These are phyloP conservation scores for Zygosaccharomyces lentus DNA, from an alignment of 805 yeast species.

Conservation along the genomic window DNA sequence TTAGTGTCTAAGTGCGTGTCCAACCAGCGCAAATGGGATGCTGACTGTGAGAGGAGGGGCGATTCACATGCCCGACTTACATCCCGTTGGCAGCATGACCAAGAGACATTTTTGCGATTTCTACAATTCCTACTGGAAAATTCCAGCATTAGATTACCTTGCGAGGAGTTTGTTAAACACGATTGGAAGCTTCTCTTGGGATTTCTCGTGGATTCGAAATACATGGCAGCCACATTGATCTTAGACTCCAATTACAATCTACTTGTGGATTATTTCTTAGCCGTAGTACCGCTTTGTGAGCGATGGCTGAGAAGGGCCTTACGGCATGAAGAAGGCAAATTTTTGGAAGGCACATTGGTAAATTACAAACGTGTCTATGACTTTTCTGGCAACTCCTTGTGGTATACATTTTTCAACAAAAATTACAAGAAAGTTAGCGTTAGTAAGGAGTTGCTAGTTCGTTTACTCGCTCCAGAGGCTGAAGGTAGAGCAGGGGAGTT, in stretches of 20 bases:
- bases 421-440: not conserved
- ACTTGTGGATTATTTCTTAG: conserved; percentile 17
- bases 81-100: conserved; percentile 8
- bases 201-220: conserved; percentile 12
- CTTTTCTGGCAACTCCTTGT: conserved; percentile 5
- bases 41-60: conserved; percentile 1
- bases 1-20: not conserved
- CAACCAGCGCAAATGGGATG: not conserved
- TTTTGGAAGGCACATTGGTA: conserved; percentile 10
- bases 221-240: conserved; percentile 10
- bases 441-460: not conserved
- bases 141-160: conserved; percentile 11
- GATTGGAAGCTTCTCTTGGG: conserved; percentile 15
- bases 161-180: conserved; percentile 7
- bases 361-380: conserved; percentile 13
- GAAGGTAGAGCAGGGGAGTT: not conserved
- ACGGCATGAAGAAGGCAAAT: conserved; percentile 2
- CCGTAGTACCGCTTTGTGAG: conserved; percentile 14
- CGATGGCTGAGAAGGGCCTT: conserved; percentile 5
- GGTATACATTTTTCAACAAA: conserved; percentile 8
- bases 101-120: conserved; percentile 11
- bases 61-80: conserved; percentile 1
- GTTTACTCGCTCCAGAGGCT: not conserved
- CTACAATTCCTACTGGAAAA: conserved; percentile 15
- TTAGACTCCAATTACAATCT: conserved; percentile 17